Evolutionary conservation across 2,329 filamentous ascomycete genomes (phyloP), one percentile per base, ranked within the genome.

Genomic region (Lasiodiplodia sp.): DNA sequence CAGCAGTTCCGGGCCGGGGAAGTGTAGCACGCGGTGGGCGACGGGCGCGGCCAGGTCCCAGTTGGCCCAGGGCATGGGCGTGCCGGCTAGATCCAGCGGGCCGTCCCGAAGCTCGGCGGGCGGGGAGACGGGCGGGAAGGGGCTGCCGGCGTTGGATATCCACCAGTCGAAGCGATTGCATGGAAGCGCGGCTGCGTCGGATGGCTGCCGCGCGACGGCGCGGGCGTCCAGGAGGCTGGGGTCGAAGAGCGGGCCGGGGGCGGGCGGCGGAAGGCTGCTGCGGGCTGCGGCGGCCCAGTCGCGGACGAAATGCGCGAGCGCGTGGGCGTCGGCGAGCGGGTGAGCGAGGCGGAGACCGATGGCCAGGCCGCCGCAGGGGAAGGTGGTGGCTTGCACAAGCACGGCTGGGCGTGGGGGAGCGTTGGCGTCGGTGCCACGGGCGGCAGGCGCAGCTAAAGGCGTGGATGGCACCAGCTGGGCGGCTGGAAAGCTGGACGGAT

Each of bases 161-260:
- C 82, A 86, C 81, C 83, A 85, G 74, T 85, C 82, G 68, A 79
- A 85, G 7, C 84, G 79, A 70, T 85, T 80, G 66, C 83, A n/a
- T n/a, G n/a, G n/a, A n/a, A n/a, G n/a, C n/a, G n/a, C n/a, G n/a
- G n/a, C n/a, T n/a, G n/a, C n/a, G n/a, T n/a, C n/a, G n/a, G n/a
- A n/a, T n/a, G n/a, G n/a, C n/a, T n/a, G n/a, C n/a, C n/a, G n/a
- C 34, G 57, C 72, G n/a, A n/a, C n/a, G n/a, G 75, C 78, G 51
- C 68, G 67, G 0, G 69, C 51, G 60, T 85, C 83, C 2, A 86
- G 75, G 31, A 72, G 73, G 11, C 71, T 64, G 0, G 84, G 83
- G 7, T 83, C 73, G 65, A 86, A 85, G 0, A 82, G 25, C 0
- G 83, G 78, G 18, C 68, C 40, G 16, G 57, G 53, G 5, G 72